Conservation (phyloP, 2,329 filamentous ascomycete genomes). For the Aspergillus eucalypticola region DNA sequence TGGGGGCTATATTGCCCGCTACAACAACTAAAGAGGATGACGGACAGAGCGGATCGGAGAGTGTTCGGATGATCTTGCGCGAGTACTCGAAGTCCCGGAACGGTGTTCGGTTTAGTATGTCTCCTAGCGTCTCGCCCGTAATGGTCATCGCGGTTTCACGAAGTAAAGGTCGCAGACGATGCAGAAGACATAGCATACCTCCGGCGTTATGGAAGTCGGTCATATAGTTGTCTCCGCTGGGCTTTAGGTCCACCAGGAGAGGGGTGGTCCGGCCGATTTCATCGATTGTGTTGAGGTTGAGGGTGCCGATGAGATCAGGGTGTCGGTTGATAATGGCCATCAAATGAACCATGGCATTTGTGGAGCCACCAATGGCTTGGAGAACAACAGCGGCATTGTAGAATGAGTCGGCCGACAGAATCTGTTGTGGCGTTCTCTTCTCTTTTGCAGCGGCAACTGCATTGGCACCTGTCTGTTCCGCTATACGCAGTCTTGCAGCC, state of each 20-base stretch:
- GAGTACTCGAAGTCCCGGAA: slow-evolving; percentile 46
- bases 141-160: slow-evolving; percentile 49
- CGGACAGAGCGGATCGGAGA: slow-evolving; percentile 48
- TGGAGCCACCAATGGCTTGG: slow-evolving; percentile 57
- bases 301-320: slow-evolving; percentile 45
- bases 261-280: slow-evolving; percentile 50
- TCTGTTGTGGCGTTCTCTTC: slow-evolving; percentile 44
- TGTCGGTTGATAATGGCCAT: slow-evolving; percentile 56
- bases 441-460: slow-evolving; percentile 47
- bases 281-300: slow-evolving; percentile 50
- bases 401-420: slow-evolving; percentile 50
- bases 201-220: slow-evolving; percentile 56
- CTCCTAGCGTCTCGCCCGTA: slow-evolving; percentile 49
- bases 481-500: slow-evolving; percentile 52
- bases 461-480: slow-evolving; percentile 54
- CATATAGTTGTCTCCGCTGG: slow-evolving; percentile 56
- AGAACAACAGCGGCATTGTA: slow-evolving; percentile 55
- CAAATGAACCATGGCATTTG: slow-evolving; percentile 58
- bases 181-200: slow-evolving; percentile 51
- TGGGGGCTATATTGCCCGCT: slow-evolving; percentile 50
- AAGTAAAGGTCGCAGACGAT: slow-evolving; percentile 48
- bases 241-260: slow-evolving; percentile 53
- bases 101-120: slow-evolving; percentile 44
- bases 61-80: slow-evolving; percentile 44
- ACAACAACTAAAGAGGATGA: slow-evolving; percentile 49